Conservation (phyloP, 2,329 filamentous ascomycete genomes). For the Xylariaceae sp. region DNA sequence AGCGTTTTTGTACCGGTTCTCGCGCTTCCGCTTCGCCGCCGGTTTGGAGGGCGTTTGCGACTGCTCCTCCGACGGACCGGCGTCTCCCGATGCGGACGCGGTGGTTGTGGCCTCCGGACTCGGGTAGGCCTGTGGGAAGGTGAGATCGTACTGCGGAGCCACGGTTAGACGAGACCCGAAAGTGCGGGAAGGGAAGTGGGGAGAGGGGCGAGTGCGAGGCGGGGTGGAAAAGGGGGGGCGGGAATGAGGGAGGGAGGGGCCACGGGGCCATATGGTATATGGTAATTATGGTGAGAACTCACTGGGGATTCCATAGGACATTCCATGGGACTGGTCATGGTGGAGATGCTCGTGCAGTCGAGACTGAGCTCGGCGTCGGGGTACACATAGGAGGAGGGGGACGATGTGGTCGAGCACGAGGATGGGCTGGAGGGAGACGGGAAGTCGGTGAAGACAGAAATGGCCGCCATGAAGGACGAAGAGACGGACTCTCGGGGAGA, state of each 20-base stretch:
- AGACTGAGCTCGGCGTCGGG: slow-evolving; percentile 29
- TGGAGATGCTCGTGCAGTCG: slow-evolving; percentile 25
- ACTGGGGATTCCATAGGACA: slow-evolving; percentile 26
- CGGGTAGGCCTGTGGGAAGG: slow-evolving; percentile 18
- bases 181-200: too few species aligned
- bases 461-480: slow-evolving; percentile 28
- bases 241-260: too few species aligned
- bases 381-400: slow-evolving; percentile 27
- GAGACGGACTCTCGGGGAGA: too few species aligned
- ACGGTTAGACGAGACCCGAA: slow-evolving; percentile 7
- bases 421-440: slow-evolving; percentile 26
- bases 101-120: slow-evolving; percentile 16
- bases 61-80: slow-evolving; percentile 16
- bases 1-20: slow-evolving; percentile 47
- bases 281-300: too few species aligned
- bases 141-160: slow-evolving; percentile 25
- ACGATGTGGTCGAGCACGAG: slow-evolving; percentile 27
- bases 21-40: slow-evolving; percentile 39
- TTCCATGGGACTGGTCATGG: slow-evolving; percentile 30
- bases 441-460: slow-evolving; percentile 22
- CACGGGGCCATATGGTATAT: too few species aligned
- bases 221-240: too few species aligned
- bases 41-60: slow-evolving; percentile 23
- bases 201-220: too few species aligned
- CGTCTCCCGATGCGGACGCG: slow-evolving; percentile 11